phyloP scores from a whole-genome alignment of 768 basidiomycete genomes.

The Leccinum subgranulosum region DNA sequence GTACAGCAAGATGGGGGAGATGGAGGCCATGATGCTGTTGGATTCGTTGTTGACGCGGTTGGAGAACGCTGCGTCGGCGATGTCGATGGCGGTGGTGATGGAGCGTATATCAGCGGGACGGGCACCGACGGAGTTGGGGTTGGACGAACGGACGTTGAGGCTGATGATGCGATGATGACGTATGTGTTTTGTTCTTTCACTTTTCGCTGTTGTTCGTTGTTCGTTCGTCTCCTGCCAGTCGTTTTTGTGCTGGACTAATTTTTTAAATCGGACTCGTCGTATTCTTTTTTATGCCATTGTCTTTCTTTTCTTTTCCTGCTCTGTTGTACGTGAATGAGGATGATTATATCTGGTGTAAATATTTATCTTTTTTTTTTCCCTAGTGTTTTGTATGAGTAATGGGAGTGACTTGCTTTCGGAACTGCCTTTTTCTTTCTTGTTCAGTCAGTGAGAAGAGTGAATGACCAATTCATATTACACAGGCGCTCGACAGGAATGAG shows the following conservation, averaged over 20 bases:
- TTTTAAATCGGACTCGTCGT: not conserved
- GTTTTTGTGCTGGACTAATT: not conserved
- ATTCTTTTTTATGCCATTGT: not conserved
- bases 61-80: conserved; percentile 60
- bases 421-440: not conserved
- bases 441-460: too few species aligned
- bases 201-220: not conserved
- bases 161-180: conserved; percentile 21
- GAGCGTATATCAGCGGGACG: conserved; percentile 25
- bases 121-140: conserved; percentile 35
- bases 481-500: too few species aligned
- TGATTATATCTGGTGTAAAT: not conserved
- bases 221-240: not conserved
- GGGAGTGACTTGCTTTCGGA: not conserved
- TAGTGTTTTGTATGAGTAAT: not conserved
- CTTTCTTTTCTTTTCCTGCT: not conserved
- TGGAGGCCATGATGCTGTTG: conserved; percentile 69
- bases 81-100: conserved; percentile 10
- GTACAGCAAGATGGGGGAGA: conserved; percentile 64
- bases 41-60: conserved; percentile 74
- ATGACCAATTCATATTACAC: too few species aligned
- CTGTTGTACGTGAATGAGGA: conserved; percentile 1
- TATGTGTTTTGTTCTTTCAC: not conserved
- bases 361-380: not conserved
- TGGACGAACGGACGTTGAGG: conserved; percentile 49